A percentile compares a stretch with the other conserved stretches of the same genome.
Conservation (phyloP, 2,329 filamentous ascomycete genomes). For the Aurifilum marmelostoma region DNA sequence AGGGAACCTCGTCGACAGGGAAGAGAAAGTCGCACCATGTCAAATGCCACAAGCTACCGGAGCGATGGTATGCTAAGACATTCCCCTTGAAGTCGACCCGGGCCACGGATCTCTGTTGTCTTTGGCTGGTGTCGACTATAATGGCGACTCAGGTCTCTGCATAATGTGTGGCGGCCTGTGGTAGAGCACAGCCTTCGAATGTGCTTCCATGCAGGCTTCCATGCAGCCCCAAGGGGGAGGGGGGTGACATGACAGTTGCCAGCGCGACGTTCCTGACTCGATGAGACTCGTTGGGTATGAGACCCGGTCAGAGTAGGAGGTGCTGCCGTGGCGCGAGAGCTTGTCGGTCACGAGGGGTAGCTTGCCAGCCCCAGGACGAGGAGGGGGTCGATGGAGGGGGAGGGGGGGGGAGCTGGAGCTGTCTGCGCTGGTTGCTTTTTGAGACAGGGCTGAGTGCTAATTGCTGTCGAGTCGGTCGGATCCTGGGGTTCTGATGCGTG, state of each 20-base stretch:
- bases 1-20: neutral
- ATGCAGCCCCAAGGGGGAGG: slow-evolving; percentile 14
- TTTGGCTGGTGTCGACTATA: neutral
- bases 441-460: slow-evolving; percentile 16
- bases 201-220: slow-evolving; percentile 22
- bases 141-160: slow-evolving; percentile 7
- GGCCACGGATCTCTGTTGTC: neutral
- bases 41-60: neutral
- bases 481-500: slow-evolving; percentile 4
- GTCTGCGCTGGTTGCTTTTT: slow-evolving; percentile 9
- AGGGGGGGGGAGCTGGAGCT: neutral
- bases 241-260: slow-evolving; percentile 16
- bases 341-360: slow-evolving; percentile 12
- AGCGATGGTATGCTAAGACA: neutral
- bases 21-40: neutral
- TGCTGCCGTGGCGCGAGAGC: slow-evolving; percentile 3
- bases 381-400: neutral
- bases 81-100: slow-evolving; percentile 2
- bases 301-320: slow-evolving; percentile 5
- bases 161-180: slow-evolving; percentile 5
- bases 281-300: slow-evolving; percentile 8
- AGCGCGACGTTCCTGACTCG: slow-evolving; percentile 18
- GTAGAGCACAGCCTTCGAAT: slow-evolving; percentile 17
- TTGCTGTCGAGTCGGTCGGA: slow-evolving; percentile 18
- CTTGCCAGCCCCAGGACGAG: neutral